These are phyloP conservation scores for Penicillium sp. DNA, from an alignment of 2,329 filamentous ascomycete species.

Conservation along the genomic window DNA sequence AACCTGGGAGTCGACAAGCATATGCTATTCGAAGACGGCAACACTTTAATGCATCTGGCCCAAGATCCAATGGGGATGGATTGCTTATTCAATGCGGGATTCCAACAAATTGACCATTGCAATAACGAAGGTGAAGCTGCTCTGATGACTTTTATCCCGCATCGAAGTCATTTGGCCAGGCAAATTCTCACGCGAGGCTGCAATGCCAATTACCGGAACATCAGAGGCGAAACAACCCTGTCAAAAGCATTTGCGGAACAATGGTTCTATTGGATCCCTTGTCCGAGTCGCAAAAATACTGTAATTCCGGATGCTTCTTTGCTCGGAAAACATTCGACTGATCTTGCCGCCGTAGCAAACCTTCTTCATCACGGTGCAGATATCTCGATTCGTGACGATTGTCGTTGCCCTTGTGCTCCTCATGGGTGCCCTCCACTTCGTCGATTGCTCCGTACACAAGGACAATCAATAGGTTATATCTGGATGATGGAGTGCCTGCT, in stretches of 20 bases:
- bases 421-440: background rate
- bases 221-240: background rate
- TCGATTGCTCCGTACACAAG: background rate
- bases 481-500: background rate
- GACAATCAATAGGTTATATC: background rate
- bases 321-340: background rate
- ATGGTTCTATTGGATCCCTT: background rate
- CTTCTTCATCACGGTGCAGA: conserved; percentile 3
- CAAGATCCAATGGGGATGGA: background rate
- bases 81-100: background rate
- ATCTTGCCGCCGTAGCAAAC: background rate
- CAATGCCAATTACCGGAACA: background rate
- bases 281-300: background rate
- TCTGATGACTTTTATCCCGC: background rate
- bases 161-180: background rate
- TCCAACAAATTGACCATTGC: background rate
- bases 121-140: background rate
- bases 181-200: background rate
- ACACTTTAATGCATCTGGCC: background rate
- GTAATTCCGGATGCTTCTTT: background rate
- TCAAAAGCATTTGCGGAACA: background rate
- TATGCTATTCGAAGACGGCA: background rate
- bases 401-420: background rate
- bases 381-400: background rate
- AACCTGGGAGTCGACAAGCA: background rate